Evolutionary conservation across 148 eudicot genomes (phyloP).

Genomic region (Rhododendron ferrugineum): DNA sequence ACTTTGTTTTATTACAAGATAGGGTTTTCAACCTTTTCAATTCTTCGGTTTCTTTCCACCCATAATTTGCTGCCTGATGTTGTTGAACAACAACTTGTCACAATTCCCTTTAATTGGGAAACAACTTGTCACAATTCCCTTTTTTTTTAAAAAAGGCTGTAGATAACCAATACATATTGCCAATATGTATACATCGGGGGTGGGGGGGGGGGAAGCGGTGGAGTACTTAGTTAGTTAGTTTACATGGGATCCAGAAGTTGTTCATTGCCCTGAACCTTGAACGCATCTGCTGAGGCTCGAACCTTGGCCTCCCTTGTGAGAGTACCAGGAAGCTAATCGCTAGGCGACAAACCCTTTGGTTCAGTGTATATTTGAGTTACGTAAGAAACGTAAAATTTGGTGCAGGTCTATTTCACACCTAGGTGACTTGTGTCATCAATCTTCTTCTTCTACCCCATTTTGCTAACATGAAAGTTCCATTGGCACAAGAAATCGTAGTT

Average conservation of each 20-base stretch:
- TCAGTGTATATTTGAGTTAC: background rate
- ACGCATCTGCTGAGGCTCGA: too few relatives aligned
- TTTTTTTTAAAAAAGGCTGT: background rate
- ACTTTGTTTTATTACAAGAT: too few relatives aligned
- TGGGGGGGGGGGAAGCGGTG: too few relatives aligned
- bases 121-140: background rate
- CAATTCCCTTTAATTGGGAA: background rate
- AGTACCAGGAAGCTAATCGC: too few relatives aligned
- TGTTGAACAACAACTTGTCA: background rate
- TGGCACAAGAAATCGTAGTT: background rate
- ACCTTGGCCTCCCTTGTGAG: too few relatives aligned
- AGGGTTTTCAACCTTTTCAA: background rate
- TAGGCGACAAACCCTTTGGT: too few relatives aligned
- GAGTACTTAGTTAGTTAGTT: too few relatives aligned
- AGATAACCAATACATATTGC: background rate
- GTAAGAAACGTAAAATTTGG: constrained; percentile 5
- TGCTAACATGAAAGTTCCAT: background rate
- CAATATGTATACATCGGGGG: too few relatives aligned
- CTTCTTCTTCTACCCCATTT: background rate
- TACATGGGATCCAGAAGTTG: too few relatives aligned
- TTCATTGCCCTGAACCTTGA: too few relatives aligned
- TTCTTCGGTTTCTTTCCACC: background rate
- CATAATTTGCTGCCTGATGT: constrained; percentile 5
- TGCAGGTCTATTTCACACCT: constrained; percentile 5
- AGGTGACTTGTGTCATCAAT: background rate